Evolutionary conservation across 2,329 filamentous ascomycete species (phyloP), one percentile per base, ranked within the genome.

Genomic region (Fusarium penzigii): DNA sequence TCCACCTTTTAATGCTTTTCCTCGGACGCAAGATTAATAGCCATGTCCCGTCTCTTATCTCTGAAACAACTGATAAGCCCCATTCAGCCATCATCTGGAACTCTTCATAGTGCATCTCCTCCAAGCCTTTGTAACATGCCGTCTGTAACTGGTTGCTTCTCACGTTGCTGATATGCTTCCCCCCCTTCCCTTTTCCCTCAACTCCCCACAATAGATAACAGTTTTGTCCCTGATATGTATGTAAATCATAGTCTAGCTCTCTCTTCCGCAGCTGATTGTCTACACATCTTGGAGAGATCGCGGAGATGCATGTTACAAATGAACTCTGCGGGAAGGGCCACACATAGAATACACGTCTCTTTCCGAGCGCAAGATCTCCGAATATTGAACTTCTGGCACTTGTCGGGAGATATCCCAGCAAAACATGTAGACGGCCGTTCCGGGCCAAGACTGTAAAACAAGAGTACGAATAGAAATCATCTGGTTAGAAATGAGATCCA

Each of bases 131-230:
- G 38, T 51, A 59, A 55, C 48, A 39, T 41, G 44, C 10, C 29
- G 29, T 14, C 34, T 46, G 29, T 58, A 29, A 60, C 41, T 59
- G 57, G 54, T 14, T 12, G 32, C 20, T 25, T 25, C 20, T 25
- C 20, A 25, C 7, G 20, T 25, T 25, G 7, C 46, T 29, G 5
- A 40, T 14, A 29, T 39, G 12, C 12, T 13, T 39, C 9, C 36
- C 36, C 36, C 20, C 20, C 20, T 25, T 10, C 36, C n/a, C n/a
- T 10, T 16, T 39, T 16, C 8, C 39, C 4, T 9, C 14, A 20
- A 40, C 46, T 42, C 53, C 46, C 51, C 46, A 48, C 51, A 48
- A 39, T 36, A 60, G 54, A 59, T 55, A 59, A 58, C 48, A 38
- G 13, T 11, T 9, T 14, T 36, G 10, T 14, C 9, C 20, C 20